These are phyloP conservation scores for Ligustrum vulgare DNA, from an alignment of 257 asterid species.

Conservation along the genomic window DNA sequence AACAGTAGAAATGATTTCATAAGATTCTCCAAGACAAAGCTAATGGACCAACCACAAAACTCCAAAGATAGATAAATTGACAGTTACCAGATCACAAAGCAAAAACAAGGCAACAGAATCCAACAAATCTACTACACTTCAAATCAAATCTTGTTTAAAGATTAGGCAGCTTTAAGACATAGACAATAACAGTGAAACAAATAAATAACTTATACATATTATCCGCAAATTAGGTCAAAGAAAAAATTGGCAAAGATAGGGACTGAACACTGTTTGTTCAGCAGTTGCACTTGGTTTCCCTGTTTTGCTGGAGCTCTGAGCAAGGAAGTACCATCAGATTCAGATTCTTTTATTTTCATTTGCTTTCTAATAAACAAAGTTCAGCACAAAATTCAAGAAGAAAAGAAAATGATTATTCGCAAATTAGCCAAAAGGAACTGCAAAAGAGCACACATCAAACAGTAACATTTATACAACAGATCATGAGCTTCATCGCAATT, in stretches of 20 bases:
- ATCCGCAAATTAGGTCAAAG: conserved; percentile 26
- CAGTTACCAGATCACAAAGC: conserved; percentile 31
- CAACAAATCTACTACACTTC: conserved; percentile 37
- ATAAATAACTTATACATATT: background rate
- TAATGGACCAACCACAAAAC: conserved; percentile 46
- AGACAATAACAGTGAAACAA: conserved; percentile 11
- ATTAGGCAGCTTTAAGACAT: conserved; percentile 23
- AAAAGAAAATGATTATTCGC: conserved; percentile 2
- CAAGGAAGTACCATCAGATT: conserved; percentile 23
- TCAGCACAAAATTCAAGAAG: conserved; percentile 34
- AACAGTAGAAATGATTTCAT: conserved; percentile 34
- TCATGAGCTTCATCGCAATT: background rate
- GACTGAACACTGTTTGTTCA: conserved; percentile 27
- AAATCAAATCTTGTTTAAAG: conserved; percentile 26
- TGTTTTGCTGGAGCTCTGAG: conserved; percentile 28
- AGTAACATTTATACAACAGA: conserved; percentile 13
- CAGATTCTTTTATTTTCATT: conserved; percentile 21
- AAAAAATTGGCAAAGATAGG: conserved; percentile 16
- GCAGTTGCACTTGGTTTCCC: conserved; percentile 8
- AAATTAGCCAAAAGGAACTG: conserved; percentile 23
- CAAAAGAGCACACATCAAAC: conserved; percentile 18
- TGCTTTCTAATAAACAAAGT: conserved; percentile 26
- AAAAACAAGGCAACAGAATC: conserved; percentile 23
- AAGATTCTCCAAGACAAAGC: conserved; percentile 61
- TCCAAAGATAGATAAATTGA: conserved; percentile 48